Evolutionary conservation across 805 yeast species (phyloP), one percentile per base, ranked within the genome.

Genomic region (Ogataea siamensis): DNA sequence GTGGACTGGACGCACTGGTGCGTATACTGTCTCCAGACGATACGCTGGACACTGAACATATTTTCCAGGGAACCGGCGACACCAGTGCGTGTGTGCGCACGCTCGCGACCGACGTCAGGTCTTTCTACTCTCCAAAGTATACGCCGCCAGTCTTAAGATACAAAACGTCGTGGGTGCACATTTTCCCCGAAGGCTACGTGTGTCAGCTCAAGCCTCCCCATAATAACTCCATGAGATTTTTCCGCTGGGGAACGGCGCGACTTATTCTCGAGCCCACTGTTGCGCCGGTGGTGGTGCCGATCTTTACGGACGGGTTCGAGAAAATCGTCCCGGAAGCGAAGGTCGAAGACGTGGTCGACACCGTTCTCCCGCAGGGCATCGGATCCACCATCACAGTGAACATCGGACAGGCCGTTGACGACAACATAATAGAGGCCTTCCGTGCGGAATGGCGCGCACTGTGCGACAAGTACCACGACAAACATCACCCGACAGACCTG

Each of bases 151-250:
- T 83, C 22, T 64, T 76, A 18, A 66, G 89, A 39, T 61, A 70
- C 11, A 76, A 74, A 42, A 82, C 93, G 0, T 78, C 87, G 0
- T 91, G 98, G 98, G 76, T 93, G 42, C 98, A 91, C 58, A 78
- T 88, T 4, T 91, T 87, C 61, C 99, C 99, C 0, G 99, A 91
- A 60, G 96, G 95, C 0, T 87, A 82, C 58, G 98, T 91, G 4
- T 74, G 91, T 37, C 99, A 93, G 59, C 59, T 86, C 33, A 73
- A 80, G 43, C 80, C 82, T 23, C 96, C 96, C 0, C 79, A 77
- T 56, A 70, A 74, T 34, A 84, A 87, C 49, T 87, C 97, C 3
- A 86, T 93, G 93, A 70, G 96, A 46, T 91, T 86, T 62, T 91
- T 93, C 70, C 83, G 86, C 56, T 91, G 98, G 98, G 99, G 99